A percentile compares a stretch with the other conserved stretches of the same genome.
Conservation (phyloP, 495 filamentous ascomycete genomes). For the Beverwykella pulmonaria region DNA sequence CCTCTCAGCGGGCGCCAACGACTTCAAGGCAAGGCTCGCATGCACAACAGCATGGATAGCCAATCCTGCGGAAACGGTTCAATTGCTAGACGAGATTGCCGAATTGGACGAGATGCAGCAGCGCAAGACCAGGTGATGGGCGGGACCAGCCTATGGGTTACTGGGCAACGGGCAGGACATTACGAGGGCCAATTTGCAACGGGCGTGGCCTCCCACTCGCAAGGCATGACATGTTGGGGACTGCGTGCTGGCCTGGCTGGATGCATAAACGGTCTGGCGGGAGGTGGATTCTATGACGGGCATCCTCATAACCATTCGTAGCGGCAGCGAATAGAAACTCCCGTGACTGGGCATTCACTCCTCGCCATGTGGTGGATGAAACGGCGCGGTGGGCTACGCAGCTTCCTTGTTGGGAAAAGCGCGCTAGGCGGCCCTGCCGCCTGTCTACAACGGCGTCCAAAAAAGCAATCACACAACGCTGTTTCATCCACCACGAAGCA, state of each 20-base stretch:
- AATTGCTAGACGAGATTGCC: constrained; percentile 79
- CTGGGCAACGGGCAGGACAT: constrained; percentile 16
- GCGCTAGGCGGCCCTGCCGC: constrained; percentile 12
- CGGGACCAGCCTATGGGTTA: constrained; percentile 1
- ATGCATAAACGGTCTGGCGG: neutral
- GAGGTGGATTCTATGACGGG: constrained; percentile 11
- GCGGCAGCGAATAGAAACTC: constrained; percentile 1
- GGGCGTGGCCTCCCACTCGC: neutral
- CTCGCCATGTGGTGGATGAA: constrained; percentile 7
- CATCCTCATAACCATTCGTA: constrained; percentile 3
- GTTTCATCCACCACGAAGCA: constrained; percentile 7
- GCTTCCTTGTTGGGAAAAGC: constrained; percentile 17
- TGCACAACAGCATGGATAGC: constrained; percentile 88
- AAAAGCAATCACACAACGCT: constrained; percentile 13
- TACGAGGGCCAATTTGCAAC: neutral
- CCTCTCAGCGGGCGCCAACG: constrained; percentile 90
- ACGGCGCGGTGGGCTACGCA: neutral
- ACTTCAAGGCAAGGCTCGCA: constrained; percentile 79
- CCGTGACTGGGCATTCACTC: constrained; percentile 12
- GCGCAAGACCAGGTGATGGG: constrained; percentile 33
- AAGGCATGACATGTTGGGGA: neutral
- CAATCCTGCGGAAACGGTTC: constrained; percentile 84
- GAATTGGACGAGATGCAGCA: constrained; percentile 47
- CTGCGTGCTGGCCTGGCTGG: neutral
- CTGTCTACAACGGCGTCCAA: neutral